Evolutionary conservation across 2,329 filamentous ascomycete species (phyloP), one percentile per base, ranked within the genome.

Genomic region (Aspergillus novoparasiticus): DNA sequence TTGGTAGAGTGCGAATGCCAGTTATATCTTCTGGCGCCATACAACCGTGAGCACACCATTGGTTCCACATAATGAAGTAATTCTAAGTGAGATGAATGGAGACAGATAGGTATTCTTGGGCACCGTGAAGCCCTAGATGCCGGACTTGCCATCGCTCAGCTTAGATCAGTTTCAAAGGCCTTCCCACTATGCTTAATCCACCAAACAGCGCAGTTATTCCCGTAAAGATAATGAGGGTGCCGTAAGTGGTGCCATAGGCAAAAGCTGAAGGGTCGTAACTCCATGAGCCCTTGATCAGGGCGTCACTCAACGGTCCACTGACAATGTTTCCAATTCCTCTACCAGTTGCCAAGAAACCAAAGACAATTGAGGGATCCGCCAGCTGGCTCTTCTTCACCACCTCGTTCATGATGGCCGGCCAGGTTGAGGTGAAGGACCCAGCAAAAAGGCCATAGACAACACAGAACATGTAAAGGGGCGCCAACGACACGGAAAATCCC

Each of bases 301-400:
- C 75, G 65, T 83, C 83, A 60, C 83, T 85, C 45, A 86, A 68
- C 0, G 84, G 84, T 2, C 84, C 84, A 60, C 78, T 81, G 12
- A 81, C 77, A 12, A 86, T 72, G 67, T 81, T 83, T 1, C 84
- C 84, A 14, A 86, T 77, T 0, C 84, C 84, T 59, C 83, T 81
- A 0, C 84, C 84, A 3, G 80, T 81, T 11, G 79, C 79, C 51
- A 86, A 72, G 41, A 81, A 78, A 0, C 79, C 81, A 63, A 85
- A 82, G 1, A 85, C 76, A 69, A 85, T 81, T 3, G 82, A 81
- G 4, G 80, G 74, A 50, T 86, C 83, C 0, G 78, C 73, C 6
- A 69, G 69, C 0, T 64, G 64, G 10, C 76, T 75, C 43, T 74
- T 76, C 60, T 75, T 72, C 54, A 76, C 73, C 1, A 82, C 78